Base-by-base conservation (phyloP, 495 filamentous ascomycete genomes). In the Hypoxylon fragiforme region DNA sequence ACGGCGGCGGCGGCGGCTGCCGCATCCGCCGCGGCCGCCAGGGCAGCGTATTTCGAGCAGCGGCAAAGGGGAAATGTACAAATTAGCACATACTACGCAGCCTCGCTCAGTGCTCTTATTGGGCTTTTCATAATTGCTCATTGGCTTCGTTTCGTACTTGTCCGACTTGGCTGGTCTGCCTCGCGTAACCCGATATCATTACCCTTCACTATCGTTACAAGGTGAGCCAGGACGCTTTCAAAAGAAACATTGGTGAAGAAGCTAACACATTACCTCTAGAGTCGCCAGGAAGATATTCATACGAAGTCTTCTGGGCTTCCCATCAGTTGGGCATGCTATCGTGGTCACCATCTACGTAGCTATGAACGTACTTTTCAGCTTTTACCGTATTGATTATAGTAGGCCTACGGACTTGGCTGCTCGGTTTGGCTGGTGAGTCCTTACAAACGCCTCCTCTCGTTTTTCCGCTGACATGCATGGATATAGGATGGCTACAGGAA, bases 401-500 rank as follows among this genome's bases (percentile, higher is more conserved):
- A 50, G 52, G 3, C 8, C 62, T 31, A 54, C 63, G 9, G 62
- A 70, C 24, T 47, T 73, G 20, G 65, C 69, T 20, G 60, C 71
- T 24, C 65, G 80, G 19, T 72, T 77, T 54, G 79, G 77, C 47
- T 81, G 79, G 80, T 82, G 62, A 54, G 78, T 65, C 18, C 20
- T 37, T 16, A 12, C 43, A 4, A 38, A 11, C 35, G 14, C 5
- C 11, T 16, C 15, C 21, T 53, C 18, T 16, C 15, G 14, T 39
- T 39, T 0, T 0, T 42, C 6, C 21, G 31, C 39, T 61, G 50
- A 64, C 39, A 20, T 38, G 36, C 13, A 43, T 38, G 11, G 19
- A 43, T 16, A 21, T 56, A 85, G 82, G 82, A 69, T 85, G 64
- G 66, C 75, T 1, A 61, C 81, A 3, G 70, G 59, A 26, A 86